phyloP scores from a whole-genome alignment of 176 grass and related monocot genomes.

The Aegilops sharonensis region DNA sequence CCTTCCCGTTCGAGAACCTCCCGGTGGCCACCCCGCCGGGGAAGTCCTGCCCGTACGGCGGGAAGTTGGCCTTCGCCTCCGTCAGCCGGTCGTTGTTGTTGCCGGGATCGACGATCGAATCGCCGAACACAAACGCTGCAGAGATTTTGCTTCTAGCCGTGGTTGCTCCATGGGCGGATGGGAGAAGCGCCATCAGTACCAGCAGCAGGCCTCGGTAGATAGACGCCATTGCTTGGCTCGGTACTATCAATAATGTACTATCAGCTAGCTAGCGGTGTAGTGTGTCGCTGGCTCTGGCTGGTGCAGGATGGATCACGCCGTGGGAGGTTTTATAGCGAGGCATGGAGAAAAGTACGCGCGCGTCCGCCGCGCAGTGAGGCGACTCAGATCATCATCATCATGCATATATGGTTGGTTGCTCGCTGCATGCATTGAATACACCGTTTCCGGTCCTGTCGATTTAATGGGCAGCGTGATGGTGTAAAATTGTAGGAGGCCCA shows the following conservation, averaged over 20 bases:
- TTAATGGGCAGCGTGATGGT: background rate
- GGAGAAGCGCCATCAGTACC: background rate
- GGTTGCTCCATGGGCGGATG: background rate
- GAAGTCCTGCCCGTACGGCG: constrained; percentile 49
- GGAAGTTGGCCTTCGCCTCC: constrained; percentile 47
- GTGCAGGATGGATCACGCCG: background rate
- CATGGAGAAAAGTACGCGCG: background rate
- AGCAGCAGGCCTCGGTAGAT: background rate
- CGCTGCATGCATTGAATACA: background rate
- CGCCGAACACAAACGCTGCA: constrained; percentile 37
- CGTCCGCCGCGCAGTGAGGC: background rate
- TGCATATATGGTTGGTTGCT: background rate
- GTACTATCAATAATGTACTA: background rate
- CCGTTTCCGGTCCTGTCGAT: background rate
- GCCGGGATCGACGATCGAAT: constrained; percentile 49
- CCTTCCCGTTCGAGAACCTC: constrained; percentile 47
- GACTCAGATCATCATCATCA: background rate
- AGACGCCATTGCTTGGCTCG: background rate
- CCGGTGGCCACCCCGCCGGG: constrained; percentile 33
- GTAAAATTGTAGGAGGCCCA: background rate
- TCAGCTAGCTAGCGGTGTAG: no score
- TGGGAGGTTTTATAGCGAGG: constrained; percentile 24
- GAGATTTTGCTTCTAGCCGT: background rate
- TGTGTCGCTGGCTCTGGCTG: background rate
- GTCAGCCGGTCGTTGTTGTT: constrained; percentile 40